phyloP scores from a whole-genome alignment of 2,329 filamentous ascomycete genomes.

The Nigrograna mackinnonii region DNA sequence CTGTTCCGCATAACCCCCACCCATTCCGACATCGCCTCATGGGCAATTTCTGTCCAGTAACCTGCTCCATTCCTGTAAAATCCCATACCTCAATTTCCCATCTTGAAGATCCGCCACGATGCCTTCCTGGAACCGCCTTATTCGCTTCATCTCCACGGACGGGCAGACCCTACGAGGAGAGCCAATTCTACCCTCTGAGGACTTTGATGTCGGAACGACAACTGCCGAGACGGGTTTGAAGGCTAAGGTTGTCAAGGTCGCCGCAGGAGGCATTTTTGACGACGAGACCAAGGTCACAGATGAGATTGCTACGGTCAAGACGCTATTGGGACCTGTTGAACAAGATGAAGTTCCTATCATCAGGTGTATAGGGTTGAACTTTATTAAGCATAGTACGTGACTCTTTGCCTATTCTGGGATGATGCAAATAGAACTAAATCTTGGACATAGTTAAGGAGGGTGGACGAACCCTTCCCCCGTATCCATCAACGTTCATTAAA shows the following conservation, averaged over 20 bases:
- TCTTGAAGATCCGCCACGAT: too few species aligned
- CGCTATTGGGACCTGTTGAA: conserved; percentile 57
- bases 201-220: conserved; percentile 55
- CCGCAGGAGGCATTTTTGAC: conserved; percentile 55
- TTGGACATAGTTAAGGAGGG: conserved; percentile 52
- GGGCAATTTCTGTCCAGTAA: too few species aligned
- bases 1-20: too few species aligned
- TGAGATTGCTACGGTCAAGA: conserved; percentile 58
- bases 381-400: conserved; percentile 59
- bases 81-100: too few species aligned
- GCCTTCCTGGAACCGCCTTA: conserved; percentile 54
- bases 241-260: conserved; percentile 53
- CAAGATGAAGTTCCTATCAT: conserved; percentile 58
- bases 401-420: too few species aligned
- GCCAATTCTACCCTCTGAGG: conserved; percentile 49
- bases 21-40: too few species aligned
- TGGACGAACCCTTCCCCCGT: conserved; percentile 53
- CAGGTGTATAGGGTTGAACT: conserved; percentile 64
- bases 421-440: too few species aligned
- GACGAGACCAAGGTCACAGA: conserved; percentile 56
- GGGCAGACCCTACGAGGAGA: conserved; percentile 56
- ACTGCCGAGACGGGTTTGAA: conserved; percentile 53
- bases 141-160: conserved; percentile 59
- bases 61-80: too few species aligned
- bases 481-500: conserved; percentile 57